Base-by-base conservation (phyloP, 2,329 filamentous ascomycete genomes). In the Lecanosticta acicola region DNA sequence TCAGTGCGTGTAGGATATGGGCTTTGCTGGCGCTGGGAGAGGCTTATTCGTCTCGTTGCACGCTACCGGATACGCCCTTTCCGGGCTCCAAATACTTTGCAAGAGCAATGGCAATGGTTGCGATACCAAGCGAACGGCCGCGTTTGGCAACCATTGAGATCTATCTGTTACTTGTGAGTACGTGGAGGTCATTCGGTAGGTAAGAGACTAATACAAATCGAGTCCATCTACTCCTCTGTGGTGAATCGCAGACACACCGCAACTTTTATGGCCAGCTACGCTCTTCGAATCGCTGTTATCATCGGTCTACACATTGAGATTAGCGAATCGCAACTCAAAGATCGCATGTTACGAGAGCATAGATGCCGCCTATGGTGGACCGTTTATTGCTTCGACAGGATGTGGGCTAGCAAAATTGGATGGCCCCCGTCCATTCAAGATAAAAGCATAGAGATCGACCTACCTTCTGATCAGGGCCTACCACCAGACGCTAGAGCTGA, bases 11-110 rank as follows among this genome's bases (percentile, higher is more conserved):
- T 50, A 72, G 72, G 37, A 45, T 74, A 0, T 71, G 68, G 60
- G 69, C 68, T 0, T 36, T 74, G 2, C 71, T 75, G 48, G 72
- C 72, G 0, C 62, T 75, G 4, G 72, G 72, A 0, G 71, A 74
- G 46, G 66, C 70, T 24, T 74, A 72, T 21, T 72, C 71, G 0
- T 67, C 65, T 0, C 59, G 69, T n/a, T 64, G 66, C 2, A 64
- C 53, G 3, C 46, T 65, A 2, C 47, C 62, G 0, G 63, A 63
- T 5, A 53, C 57, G 8, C 55, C 61, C 1, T 71, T 73, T 41
- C 72, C 72, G 1, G 72, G 72, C 0, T 56, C 73, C 41, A 49
- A 53, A 0, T 75, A 73, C 35, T 75, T 71, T 55, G 65, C 66
- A 0, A 59, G 66, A 2, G 70, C 71, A 0, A 69, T 64, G 3